Evolutionary conservation across 2,329 filamentous ascomycete species (phyloP).

Genomic region (Fusarium nodosum): DNA sequence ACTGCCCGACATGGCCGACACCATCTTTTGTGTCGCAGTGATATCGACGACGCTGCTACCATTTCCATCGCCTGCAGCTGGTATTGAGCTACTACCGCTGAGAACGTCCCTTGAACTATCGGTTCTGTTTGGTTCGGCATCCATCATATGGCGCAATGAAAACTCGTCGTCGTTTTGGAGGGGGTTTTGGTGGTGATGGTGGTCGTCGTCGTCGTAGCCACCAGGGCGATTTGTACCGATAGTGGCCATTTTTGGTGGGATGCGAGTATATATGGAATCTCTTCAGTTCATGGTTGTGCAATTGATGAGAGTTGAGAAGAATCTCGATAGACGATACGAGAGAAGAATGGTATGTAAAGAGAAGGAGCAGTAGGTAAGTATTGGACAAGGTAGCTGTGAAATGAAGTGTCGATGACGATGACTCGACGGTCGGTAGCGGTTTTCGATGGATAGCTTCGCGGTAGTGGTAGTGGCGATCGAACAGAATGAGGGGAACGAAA

Average conservation of each 20-base stretch:
- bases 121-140: slow-evolving; percentile 32
- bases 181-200: slow-evolving; percentile 38
- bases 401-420: slow-evolving; percentile 48
- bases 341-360: neutral
- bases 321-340: neutral
- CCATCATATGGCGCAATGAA: slow-evolving; percentile 50
- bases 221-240: slow-evolving; percentile 43
- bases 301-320: slow-evolving; percentile 4
- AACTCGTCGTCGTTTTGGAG: slow-evolving; percentile 50
- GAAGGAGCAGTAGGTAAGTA: neutral
- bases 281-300: slow-evolving; percentile 36
- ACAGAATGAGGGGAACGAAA: slow-evolving; percentile 6
- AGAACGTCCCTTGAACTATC: slow-evolving; percentile 26
- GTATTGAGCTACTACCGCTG: slow-evolving; percentile 23
- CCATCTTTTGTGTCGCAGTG: slow-evolving; percentile 90
- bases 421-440: slow-evolving; percentile 35
- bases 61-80: slow-evolving; percentile 21
- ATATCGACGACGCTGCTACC: slow-evolving; percentile 70
- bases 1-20: slow-evolving; percentile 92
- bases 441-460: slow-evolving; percentile 37
- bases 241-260: slow-evolving; percentile 43
- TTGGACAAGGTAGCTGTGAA: slow-evolving; percentile 9
- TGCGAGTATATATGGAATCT: slow-evolving; percentile 11
- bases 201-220: slow-evolving; percentile 40
- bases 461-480: slow-evolving; percentile 39